Conservation (phyloP, 1,284 basidiomycete genomes). For the Hemileia vastatrix region DNA sequence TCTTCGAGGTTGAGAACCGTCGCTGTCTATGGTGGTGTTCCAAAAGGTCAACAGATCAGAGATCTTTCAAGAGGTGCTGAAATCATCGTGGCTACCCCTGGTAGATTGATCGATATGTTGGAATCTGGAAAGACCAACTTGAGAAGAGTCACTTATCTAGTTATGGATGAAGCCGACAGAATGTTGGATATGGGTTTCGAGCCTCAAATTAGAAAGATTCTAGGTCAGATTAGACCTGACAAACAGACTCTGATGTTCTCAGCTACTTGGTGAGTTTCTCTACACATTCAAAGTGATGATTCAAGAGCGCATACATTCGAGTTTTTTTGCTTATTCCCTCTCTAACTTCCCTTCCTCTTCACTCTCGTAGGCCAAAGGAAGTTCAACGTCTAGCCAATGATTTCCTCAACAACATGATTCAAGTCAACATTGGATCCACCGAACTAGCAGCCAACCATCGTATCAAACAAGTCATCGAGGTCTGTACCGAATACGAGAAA, state of each 20-base stretch:
- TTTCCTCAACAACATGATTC: slow-evolving; percentile 40
- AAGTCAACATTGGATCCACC: slow-evolving; percentile 44
- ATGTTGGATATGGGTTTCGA: slow-evolving; percentile 46
- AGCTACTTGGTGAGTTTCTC: slow-evolving; percentile 34
- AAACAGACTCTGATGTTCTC: slow-evolving; percentile 45
- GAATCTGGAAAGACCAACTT: slow-evolving; percentile 44
- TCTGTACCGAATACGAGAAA: slow-evolving; percentile 44
- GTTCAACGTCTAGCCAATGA: slow-evolving; percentile 43
- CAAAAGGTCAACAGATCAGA: slow-evolving; percentile 44
- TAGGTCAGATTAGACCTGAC: slow-evolving; percentile 43
- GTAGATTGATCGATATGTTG: slow-evolving; percentile 43
- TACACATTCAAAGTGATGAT: not conserved
- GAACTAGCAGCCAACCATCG: slow-evolving; percentile 45
- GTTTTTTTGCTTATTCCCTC: not conserved
- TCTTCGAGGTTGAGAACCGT: slow-evolving; percentile 37
- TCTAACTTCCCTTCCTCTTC: not conserved
- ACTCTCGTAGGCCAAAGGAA: slow-evolving; percentile 33
- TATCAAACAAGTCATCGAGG: slow-evolving; percentile 43
- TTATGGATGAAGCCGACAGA: no score
- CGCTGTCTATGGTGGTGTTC: slow-evolving; percentile 44
- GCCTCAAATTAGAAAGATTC: slow-evolving; percentile 45
- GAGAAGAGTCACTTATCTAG: slow-evolving; percentile 42
- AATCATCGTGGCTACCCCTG: slow-evolving; percentile 43
- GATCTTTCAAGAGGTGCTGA: slow-evolving; percentile 41
- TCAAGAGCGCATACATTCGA: not conserved